These are phyloP conservation scores for Leucocoprinus leucothites DNA, from an alignment of 768 basidiomycete species.

Conservation along the genomic window DNA sequence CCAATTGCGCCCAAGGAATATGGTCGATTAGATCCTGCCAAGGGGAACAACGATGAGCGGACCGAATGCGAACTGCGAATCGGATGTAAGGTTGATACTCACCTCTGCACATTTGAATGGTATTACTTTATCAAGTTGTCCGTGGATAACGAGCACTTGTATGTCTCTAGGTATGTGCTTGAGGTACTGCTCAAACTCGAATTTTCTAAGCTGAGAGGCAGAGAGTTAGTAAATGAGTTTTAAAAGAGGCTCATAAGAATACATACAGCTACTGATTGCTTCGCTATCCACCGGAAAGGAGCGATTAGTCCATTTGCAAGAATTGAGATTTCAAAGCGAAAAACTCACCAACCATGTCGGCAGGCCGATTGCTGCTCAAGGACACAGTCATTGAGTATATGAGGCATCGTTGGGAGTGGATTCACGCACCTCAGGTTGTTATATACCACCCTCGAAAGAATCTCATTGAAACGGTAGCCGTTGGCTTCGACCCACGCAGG, in stretches of 20 bases:
- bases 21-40: constrained; percentile 30
- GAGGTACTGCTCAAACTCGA: constrained; percentile 27
- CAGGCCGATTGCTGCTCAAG: constrained; percentile 20
- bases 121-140: constrained; percentile 35
- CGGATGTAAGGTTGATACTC: background rate
- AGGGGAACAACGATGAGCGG: constrained; percentile 20
- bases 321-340: background rate
- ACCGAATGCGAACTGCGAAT: background rate
- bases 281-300: constrained; percentile 15
- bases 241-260: background rate
- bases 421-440: constrained; percentile 9
- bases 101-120: constrained; percentile 18
- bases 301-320: background rate
- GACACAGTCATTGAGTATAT: background rate
- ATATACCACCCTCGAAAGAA: constrained; percentile 20
- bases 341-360: constrained; percentile 24
- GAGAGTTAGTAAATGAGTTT: background rate
- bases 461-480: constrained; percentile 19
- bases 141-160: constrained; percentile 40
- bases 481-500: constrained; percentile 26
- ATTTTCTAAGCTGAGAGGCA: constrained; percentile 25
- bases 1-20: constrained; percentile 35
- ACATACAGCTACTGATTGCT: constrained; percentile 27
- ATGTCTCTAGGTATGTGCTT: constrained; percentile 25
- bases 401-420: background rate